phyloP scores from a whole-genome alignment of 306 rosid genomes.

The Ormosia semicastrata region DNA sequence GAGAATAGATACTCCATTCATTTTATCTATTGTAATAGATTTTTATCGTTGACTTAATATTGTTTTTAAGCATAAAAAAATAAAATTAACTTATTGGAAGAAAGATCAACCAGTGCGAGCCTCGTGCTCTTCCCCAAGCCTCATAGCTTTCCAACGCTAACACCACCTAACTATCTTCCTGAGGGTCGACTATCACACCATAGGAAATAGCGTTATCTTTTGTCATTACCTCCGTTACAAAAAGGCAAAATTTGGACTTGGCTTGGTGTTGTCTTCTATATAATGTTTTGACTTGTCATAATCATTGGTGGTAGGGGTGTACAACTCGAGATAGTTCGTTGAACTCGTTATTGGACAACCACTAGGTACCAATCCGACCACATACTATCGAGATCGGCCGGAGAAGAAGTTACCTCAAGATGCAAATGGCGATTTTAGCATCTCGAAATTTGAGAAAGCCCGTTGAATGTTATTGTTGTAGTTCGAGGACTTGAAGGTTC shows the following conservation, averaged over 20 bases:
- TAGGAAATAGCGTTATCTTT: too few species aligned
- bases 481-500: conserved; percentile 64
- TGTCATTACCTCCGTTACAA: not conserved
- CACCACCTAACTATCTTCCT: not conserved
- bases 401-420: conserved; percentile 73
- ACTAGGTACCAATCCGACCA: conserved; percentile 72
- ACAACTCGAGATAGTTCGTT: conserved; percentile 67
- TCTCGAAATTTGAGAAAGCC: conserved; percentile 47
- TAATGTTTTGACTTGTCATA: conserved; percentile 68
- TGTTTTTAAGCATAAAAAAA: too few species aligned
- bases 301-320: conserved; percentile 58
- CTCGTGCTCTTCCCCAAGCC: too few species aligned
- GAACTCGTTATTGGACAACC: conserved; percentile 28
- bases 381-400: conserved; percentile 82
- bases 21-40: too few species aligned
- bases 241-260: conserved; percentile 48
- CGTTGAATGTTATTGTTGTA: conserved; percentile 82
- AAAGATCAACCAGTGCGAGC: too few species aligned
- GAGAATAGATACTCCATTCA: too few species aligned
- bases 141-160: too few species aligned
- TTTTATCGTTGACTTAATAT: too few species aligned
- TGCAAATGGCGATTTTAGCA: conserved; percentile 76
- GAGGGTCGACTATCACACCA: conserved; percentile 1
- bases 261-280: conserved; percentile 63
- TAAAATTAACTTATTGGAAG: too few species aligned